Conservation (phyloP, 1,284 basidiomycete species). For the Papiliotrema nemorosa region DNA sequence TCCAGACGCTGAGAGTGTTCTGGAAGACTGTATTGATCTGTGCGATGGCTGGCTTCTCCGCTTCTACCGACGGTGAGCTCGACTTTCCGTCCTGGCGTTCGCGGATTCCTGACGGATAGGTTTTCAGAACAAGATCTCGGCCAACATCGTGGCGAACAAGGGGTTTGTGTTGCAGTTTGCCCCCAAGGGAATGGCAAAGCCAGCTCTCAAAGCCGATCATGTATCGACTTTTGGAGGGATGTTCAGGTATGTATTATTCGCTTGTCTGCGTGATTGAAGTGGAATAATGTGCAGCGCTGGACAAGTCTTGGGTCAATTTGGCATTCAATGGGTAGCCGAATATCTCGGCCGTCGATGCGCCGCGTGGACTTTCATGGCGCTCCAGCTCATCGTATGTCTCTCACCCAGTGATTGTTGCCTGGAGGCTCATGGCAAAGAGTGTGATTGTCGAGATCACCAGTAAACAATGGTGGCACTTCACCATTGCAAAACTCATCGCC, state of each 20-base stretch:
- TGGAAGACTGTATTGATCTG: slow-evolving; percentile 15
- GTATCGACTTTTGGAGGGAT: slow-evolving; percentile 28
- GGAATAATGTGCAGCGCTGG: slow-evolving; percentile 9
- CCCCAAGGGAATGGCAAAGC: background rate
- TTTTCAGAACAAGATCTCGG: slow-evolving; percentile 12
- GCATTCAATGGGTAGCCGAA: slow-evolving; percentile 15
- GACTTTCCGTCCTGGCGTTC: too few species aligned
- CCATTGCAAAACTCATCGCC: slow-evolving; percentile 24
- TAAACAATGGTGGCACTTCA: slow-evolving; percentile 21
- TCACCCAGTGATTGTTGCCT: too few species aligned
- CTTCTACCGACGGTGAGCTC: slow-evolving; percentile 24
- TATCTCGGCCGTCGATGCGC: slow-evolving; percentile 16
- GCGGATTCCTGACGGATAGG: too few species aligned
- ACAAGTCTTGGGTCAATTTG: slow-evolving; percentile 20
- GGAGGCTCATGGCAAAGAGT: slow-evolving; percentile 6
- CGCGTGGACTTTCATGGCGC: slow-evolving; percentile 16
- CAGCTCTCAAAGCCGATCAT: slow-evolving; percentile 9
- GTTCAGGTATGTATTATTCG: slow-evolving; percentile 12
- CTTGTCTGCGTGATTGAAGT: too few species aligned
- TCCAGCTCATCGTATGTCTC: background rate
- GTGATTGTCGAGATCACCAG: slow-evolving; percentile 21
- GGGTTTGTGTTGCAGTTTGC: slow-evolving; percentile 18
- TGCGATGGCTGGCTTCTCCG: slow-evolving; percentile 16
- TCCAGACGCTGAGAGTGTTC: slow-evolving; percentile 11
- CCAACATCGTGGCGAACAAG: slow-evolving; percentile 13